Percentiles rank a stretch among this genome's conserved stretches.
phyloP scores from a whole-genome alignment of 2,329 filamentous ascomycete species.

The Fusarium nodosum region DNA sequence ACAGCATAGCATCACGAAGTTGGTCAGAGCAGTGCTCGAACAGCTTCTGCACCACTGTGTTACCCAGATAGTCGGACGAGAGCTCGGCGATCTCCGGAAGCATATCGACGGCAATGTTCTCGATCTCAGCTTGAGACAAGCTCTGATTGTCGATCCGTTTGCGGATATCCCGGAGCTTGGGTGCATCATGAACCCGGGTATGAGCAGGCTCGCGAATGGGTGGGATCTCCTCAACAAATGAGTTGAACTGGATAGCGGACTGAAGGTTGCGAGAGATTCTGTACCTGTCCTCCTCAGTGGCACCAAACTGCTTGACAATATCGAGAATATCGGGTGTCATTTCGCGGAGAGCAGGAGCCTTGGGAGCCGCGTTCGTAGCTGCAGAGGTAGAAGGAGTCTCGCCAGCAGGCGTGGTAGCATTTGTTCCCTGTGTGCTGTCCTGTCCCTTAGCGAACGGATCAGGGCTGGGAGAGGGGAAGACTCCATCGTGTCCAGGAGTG shows the following conservation, averaged over 20 bases:
- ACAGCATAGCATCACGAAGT: conserved; percentile 91
- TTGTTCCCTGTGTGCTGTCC: conserved; percentile 56
- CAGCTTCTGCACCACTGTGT: conserved; percentile 99
- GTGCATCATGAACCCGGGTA: conserved; percentile 90
- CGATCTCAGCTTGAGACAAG: conserved; percentile 87
- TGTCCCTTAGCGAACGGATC: conserved; percentile 79
- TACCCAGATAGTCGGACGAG: conserved; percentile 95
- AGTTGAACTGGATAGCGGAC: conserved; percentile 79
- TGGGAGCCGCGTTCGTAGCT: conserved; percentile 64
- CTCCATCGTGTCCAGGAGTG: conserved; percentile 88
- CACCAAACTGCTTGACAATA: conserved; percentile 91
- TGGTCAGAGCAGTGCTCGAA: conserved; percentile 96
- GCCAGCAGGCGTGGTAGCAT: conserved; percentile 51
- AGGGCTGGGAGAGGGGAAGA: conserved; percentile 91
- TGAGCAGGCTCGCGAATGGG: conserved; percentile 88
- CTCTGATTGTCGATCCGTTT: conserved; percentile 98
- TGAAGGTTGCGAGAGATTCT: conserved; percentile 82
- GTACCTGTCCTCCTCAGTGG: conserved; percentile 80
- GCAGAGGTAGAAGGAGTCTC: conserved; percentile 54
- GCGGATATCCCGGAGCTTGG: conserved; percentile 92
- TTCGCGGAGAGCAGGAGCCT: conserved; percentile 79
- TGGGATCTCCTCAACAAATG: conserved; percentile 87
- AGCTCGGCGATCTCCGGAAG: conserved; percentile 96
- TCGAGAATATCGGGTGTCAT: conserved; percentile 85
- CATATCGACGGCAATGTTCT: conserved; percentile 93